Percentiles rank a stretch among this genome's conserved stretches.
Conservation (phyloP, 495 filamentous ascomycete species). For the Chaetomium fimeti region DNA sequence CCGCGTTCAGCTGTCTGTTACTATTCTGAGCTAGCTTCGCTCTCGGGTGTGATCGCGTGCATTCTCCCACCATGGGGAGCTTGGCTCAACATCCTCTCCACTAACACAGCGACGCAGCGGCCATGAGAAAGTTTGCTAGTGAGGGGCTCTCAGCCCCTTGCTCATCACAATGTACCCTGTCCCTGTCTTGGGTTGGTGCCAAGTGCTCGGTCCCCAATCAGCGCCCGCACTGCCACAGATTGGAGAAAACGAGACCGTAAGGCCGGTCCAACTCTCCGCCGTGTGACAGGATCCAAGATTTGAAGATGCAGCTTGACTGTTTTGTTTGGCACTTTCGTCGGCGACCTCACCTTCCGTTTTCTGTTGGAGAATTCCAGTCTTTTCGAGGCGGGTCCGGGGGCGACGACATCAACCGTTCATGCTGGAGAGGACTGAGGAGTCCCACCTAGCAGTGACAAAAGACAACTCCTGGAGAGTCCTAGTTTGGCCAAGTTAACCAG, state of each 20-base stretch:
- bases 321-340: background rate
- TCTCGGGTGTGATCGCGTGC: slow-evolving; percentile 4
- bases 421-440: background rate
- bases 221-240: background rate
- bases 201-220: slow-evolving; percentile 5
- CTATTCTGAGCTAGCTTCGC: slow-evolving; percentile 2
- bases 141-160: background rate
- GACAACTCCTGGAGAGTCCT: background rate
- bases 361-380: too few species aligned
- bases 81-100: background rate
- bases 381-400: too few species aligned
- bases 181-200: background rate
- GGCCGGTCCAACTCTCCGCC: slow-evolving; percentile 11
- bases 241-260: background rate
- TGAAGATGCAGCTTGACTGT: background rate
- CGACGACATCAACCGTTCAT: background rate
- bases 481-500: too few species aligned
- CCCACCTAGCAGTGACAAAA: background rate
- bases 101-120: background rate
- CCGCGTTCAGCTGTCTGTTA: background rate
- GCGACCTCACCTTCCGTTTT: too few species aligned
- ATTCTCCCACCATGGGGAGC: background rate
- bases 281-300: background rate
- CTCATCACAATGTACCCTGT: background rate
- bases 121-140: background rate